These are phyloP conservation scores for Cadophora sp. DNA, from an alignment of 2,329 filamentous ascomycete genomes.

Conservation along the genomic window DNA sequence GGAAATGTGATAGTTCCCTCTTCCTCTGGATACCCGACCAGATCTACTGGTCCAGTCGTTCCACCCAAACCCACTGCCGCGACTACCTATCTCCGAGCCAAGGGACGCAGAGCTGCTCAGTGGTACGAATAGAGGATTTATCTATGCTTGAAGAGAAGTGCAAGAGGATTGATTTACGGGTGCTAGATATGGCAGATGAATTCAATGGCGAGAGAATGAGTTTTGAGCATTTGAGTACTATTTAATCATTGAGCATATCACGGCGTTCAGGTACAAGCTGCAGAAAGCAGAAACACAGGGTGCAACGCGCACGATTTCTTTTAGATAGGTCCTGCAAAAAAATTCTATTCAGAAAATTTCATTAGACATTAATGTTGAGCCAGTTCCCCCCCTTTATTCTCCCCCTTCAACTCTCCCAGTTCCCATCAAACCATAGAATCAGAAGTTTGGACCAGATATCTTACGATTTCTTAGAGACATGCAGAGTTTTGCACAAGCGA, in stretches of 20 bases:
- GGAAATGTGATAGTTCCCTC: neutral
- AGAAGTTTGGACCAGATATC: neutral
- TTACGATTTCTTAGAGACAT: neutral
- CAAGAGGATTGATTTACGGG: neutral
- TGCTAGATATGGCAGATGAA: neutral
- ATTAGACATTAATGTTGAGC: neutral
- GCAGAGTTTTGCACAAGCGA: neutral
- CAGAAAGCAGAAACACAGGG: slow-evolving; percentile 7
- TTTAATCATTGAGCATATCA: slow-evolving; percentile 19
- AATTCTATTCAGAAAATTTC: slow-evolving; percentile 7
- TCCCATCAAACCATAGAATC: neutral
- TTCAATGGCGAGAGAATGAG: neutral
- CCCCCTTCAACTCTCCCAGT: neutral
- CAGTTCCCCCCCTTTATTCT: neutral
- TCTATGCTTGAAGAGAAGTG: neutral
- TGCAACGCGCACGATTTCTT: slow-evolving; percentile 18
- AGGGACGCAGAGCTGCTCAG: slow-evolving; percentile 10
- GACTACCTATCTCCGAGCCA: neutral
- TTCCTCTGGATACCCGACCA: neutral
- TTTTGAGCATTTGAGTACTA: neutral
- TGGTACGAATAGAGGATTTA: neutral
- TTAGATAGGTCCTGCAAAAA: slow-evolving; percentile 10
- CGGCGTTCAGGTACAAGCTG: slow-evolving; percentile 16
- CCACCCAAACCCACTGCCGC: slow-evolving; percentile 1
- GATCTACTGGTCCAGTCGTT: neutral